Conservation (phyloP, 805 yeast genomes). For the Martiniozyma abietophila region DNA sequence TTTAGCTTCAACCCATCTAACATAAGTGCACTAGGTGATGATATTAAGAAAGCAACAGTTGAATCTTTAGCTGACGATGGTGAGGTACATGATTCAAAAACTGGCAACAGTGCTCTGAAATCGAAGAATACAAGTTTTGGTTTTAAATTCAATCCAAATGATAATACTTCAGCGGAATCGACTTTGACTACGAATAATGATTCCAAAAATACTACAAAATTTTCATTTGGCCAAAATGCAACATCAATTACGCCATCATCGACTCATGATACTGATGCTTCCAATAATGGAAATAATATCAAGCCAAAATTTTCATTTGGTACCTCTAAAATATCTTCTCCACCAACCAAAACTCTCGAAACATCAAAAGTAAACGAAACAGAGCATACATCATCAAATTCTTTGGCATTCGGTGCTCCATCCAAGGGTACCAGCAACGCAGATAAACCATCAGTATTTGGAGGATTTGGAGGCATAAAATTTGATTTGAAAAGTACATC, state of each 20-base stretch:
- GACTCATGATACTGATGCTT: slow-evolving; percentile 1
- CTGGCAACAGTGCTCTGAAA: background rate
- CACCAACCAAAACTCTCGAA: slow-evolving; percentile 11
- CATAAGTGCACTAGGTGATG: background rate
- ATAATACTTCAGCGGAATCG: slow-evolving; percentile 1
- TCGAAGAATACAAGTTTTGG: background rate
- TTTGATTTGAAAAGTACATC: too few species aligned
- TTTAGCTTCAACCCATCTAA: too few species aligned
- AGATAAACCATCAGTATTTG: too few species aligned
- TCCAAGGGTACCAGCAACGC: too few species aligned
- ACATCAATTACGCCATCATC: background rate
- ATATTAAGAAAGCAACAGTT: background rate
- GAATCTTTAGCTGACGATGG: slow-evolving; percentile 3
- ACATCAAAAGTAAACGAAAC: slow-evolving; percentile 4
- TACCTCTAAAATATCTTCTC: slow-evolving; percentile 3
- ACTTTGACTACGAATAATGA: background rate
- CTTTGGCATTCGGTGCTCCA: slow-evolving; percentile 2
- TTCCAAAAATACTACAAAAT: background rate
- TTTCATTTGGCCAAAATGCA: background rate
- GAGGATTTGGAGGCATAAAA: background rate
- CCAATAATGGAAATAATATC: slow-evolving; percentile 4
- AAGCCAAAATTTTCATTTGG: slow-evolving; percentile 15
- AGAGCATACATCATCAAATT: background rate
- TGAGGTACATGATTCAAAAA: slow-evolving; percentile 1
- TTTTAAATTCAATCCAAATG: too few species aligned